Conservation (phyloP, 2,329 filamentous ascomycete species). For the Dactylellina haptotyla region DNA sequence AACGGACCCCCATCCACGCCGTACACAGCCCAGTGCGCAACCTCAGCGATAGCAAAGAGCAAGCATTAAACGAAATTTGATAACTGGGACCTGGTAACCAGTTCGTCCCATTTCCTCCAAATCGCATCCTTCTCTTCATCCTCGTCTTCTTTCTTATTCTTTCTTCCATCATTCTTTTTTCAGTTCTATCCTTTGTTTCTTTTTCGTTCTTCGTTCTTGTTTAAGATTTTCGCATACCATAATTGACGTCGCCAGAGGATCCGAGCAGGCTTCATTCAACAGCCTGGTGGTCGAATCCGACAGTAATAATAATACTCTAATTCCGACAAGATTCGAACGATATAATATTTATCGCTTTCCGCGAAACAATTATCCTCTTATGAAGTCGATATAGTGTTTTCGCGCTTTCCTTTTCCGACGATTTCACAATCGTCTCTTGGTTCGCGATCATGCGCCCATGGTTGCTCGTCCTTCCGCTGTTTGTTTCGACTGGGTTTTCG, state of each 20-base stretch:
- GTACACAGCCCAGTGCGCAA: too few species aligned
- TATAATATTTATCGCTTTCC: constrained; percentile 22
- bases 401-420: constrained; percentile 35
- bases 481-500: constrained; percentile 40
- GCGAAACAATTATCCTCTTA: constrained; percentile 52
- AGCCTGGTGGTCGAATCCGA: constrained; percentile 11
- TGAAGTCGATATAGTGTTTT: constrained; percentile 49
- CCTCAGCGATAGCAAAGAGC: too few species aligned
- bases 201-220: constrained; percentile 32
- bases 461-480: constrained; percentile 28
- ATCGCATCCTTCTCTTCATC: constrained; percentile 9
- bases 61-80: constrained; percentile 48
- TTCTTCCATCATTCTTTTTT: constrained; percentile 32
- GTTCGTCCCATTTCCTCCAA: constrained; percentile 15
- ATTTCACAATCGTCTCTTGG: constrained; percentile 29
- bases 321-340: background rate
- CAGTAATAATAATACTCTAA: background rate
- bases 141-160: constrained; percentile 20
- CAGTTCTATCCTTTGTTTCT: constrained; percentile 19
- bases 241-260: background rate
- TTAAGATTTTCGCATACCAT: constrained; percentile 17
- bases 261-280: constrained; percentile 28
- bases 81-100: constrained; percentile 33
- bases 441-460: constrained; percentile 43
- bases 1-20: background rate